Evolutionary conservation across 495 filamentous ascomycete genomes (phyloP), one percentile per base, ranked within the genome.

Genomic region (Zalerion maritima): DNA sequence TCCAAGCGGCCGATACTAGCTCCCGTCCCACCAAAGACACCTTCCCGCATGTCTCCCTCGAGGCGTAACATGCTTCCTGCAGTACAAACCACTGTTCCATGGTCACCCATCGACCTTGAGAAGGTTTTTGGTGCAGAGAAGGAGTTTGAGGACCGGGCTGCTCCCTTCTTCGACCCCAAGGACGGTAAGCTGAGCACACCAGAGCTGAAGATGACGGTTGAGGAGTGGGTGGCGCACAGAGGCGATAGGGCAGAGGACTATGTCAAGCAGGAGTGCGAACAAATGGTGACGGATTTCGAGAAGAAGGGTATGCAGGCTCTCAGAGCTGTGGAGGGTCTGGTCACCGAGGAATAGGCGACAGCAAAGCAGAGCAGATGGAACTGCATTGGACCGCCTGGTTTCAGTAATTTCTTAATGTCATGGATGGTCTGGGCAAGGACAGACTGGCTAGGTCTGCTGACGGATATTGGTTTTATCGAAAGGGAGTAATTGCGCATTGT

Each of bases 151-250:
- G n/a, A n/a, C n/a, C n/a, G n/a, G n/a, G 59, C 55, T 3, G 37
- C 52, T 0, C 20, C 35, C 31, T 49, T 66, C 29, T 54, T 60
- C 17, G 55, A 66, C 20, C 47, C 45, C 6, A 68, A 65, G 36
- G 62, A 57, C 8, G 43, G 34, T 15, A 64, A 65, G n/a, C 50
- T 97, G 37, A 75, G 71, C 1, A 78, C 62, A 36, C 73, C 73
- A 0, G 87, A 94, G 58, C 83, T 78, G 60, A 68, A 67, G 21
- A 86, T 97, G 82, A 82, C 73, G 0, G 83, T 96, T 2, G 81
- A 91, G 48, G 75, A 93, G 52, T 97, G 89, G 89, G 75, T 97
- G 24, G 57, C 65, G 30, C 71, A 68, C 56, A 87, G 85, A 45
- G 86, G 87, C 3, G 66, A 67, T 40, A 58, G 71, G 37, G 83